Evolutionary conservation across 257 asterid species (phyloP).

Genomic region (Striga asiatica): DNA sequence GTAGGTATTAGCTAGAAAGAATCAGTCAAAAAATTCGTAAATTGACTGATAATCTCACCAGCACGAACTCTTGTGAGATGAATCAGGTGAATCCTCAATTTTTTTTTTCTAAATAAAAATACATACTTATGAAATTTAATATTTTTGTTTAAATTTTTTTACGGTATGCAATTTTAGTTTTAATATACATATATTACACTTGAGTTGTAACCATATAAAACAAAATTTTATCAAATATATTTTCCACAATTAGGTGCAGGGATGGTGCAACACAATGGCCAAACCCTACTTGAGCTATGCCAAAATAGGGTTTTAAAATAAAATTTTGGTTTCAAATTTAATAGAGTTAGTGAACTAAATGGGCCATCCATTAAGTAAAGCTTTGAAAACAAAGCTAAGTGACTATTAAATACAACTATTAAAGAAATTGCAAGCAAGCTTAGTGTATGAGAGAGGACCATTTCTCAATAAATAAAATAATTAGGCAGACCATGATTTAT

Average conservation of each 20-base stretch:
- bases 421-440: background rate
- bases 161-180: too few species aligned
- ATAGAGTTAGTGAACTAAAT: slow-evolving; percentile 45
- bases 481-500: slow-evolving; percentile 32
- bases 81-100: too few species aligned
- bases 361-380: slow-evolving; percentile 42
- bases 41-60: slow-evolving; percentile 39
- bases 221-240: background rate
- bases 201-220: too few species aligned
- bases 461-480: slow-evolving; percentile 23
- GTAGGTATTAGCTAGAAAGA: slow-evolving; percentile 46
- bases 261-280: slow-evolving; percentile 19
- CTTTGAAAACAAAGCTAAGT: slow-evolving; percentile 9
- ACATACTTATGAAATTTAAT: too few species aligned
- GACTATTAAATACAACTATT: background rate
- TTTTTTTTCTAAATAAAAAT: too few species aligned
- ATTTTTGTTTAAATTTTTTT: too few species aligned
- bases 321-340: background rate
- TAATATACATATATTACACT: too few species aligned
- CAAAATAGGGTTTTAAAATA: slow-evolving; percentile 9
- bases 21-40: slow-evolving; percentile 53
- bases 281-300: too few species aligned
- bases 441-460: slow-evolving; percentile 7
- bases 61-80: too few species aligned
- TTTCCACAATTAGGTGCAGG: slow-evolving; percentile 27